Base-by-base conservation (phyloP, 148 eudicot genomes). In the Nyssa sinensis region DNA sequence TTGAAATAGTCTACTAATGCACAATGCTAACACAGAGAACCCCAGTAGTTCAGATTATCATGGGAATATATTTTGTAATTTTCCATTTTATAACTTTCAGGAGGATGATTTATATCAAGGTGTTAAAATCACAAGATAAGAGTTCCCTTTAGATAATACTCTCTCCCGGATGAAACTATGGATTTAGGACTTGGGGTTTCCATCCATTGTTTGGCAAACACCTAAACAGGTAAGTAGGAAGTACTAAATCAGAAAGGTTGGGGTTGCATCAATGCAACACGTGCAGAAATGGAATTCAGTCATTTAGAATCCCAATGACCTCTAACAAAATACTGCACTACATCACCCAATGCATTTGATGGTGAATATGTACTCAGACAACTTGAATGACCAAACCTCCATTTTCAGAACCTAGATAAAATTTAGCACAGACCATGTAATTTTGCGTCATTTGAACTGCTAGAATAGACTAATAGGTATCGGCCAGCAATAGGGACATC, bases 121-220 rank as follows among this genome's bases (percentile, higher is more conserved):
- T 28, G 16, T 44, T 44, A 2, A 44, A 24, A 33, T 55, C 47
- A 44, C 30, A 70, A 57, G 19, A 71, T 58, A 30, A 53, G 21
- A 69, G 21, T 24, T 31, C 64, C 57, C 6, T 33, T 34, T 34
- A 13, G 0, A 41, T 9, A n/a, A 25, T 23, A 14, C 34, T 27
- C 47, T 17, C n/a, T 49, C 71, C 51, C 14, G 34, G 24, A 19
- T 55, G 49, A 33, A 17, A 58, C 16, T 33, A 24, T 37, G 29
- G 62, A 69, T 29, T 30, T 25, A 69, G n/a, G n/a, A 53, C 30
- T 34, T 49, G 13, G n/a, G n/a, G 61, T 69, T 71, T 58, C 49
- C 47, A 25, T 58, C 1, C 49, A 70, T 14, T 32, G 11, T 35
- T 34, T 70, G 44, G 11, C 21, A 53, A 3, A 5, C 62, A 23